A percentile compares a stretch with the other conserved stretches of the same genome.
Conservation (phyloP, 2,329 filamentous ascomycete species). For the Ophiostoma fasciatum region DNA sequence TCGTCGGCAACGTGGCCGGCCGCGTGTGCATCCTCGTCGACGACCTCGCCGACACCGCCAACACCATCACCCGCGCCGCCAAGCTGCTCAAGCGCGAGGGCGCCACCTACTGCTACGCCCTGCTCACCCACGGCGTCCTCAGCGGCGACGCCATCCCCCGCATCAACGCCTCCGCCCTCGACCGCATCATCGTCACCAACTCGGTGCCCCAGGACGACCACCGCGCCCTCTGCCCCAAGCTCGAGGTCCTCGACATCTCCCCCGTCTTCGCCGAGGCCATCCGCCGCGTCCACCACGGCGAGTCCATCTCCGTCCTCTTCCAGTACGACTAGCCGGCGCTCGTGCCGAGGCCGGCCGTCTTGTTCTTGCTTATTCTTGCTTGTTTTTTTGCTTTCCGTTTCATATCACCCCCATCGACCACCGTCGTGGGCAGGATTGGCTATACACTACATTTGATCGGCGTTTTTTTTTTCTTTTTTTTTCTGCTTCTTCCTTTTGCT, state of each 20-base stretch:
- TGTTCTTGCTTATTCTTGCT: neutral
- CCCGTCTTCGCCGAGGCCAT: slow-evolving; percentile 64
- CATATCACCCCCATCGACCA: too few relatives aligned
- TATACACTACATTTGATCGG: neutral
- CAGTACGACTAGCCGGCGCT: slow-evolving; percentile 24
- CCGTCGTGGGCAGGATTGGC: too few relatives aligned
- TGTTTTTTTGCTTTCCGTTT: neutral
- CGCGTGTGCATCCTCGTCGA: slow-evolving; percentile 83
- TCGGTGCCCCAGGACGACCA: slow-evolving; percentile 70
- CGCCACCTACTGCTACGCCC: slow-evolving; percentile 36
- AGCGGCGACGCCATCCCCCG: slow-evolving; percentile 71
- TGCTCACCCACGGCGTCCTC: slow-evolving; percentile 11
- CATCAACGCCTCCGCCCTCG: slow-evolving; percentile 63
- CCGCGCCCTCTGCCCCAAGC: slow-evolving; percentile 56
- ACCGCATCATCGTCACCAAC: slow-evolving; percentile 78
- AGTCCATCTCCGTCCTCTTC: slow-evolving; percentile 52
- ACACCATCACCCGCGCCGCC: slow-evolving; percentile 45
- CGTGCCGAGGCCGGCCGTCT: neutral
- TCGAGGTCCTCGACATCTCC: slow-evolving; percentile 85
- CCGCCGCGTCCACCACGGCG: slow-evolving; percentile 52
- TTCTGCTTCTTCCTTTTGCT: too few relatives aligned
- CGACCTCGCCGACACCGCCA: slow-evolving; percentile 4
- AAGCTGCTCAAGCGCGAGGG: slow-evolving; percentile 77
- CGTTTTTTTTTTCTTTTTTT: slow-evolving; percentile 2
- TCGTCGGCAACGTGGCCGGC: slow-evolving; percentile 86